Evolutionary conservation across 495 filamentous ascomycete genomes (phyloP), one percentile per base, ranked within the genome.

Genomic region (Gamarada debralockiae): DNA sequence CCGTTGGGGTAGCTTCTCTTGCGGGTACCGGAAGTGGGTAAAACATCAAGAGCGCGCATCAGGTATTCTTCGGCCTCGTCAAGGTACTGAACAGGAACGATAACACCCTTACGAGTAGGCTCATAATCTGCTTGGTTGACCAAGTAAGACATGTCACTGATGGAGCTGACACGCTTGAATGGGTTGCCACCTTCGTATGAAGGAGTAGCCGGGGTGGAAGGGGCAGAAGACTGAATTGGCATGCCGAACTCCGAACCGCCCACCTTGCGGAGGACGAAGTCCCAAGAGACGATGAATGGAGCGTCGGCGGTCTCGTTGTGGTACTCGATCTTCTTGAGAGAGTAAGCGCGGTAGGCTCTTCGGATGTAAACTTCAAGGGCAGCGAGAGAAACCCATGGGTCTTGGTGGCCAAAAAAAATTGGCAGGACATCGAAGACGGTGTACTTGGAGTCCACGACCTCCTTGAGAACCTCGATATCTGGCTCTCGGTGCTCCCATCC

Each of bases 401-500:
- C 93, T 46, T 86, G 77, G 66, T 98, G 89, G 37, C 83, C 86
- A 62, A 98, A 98, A 81, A 98, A 98, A 36, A 84, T 81, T 8
- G 92, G 86, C 50, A 98, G 70, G 5, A 98, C 93, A 67, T 98
- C 93, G 63, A 96, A 97, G 53, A 98, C 92, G 39, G 92, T 97
- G 72, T 90, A 97, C 73, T 93, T 93, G 29, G 93, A 97, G 71
- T 98, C 93, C 41, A 98, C 89, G 39, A 98, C 93, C 67, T 98
- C 93, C 73, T 95, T 93, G 67, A 98, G 81, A 61, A 92, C 75
- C 37, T 90, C 82, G 44, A 91, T 71, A 65, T 86, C 84, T 15
- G 93, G 93, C 64, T 96, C 89, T 57, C 95, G 82, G 71, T 98
- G 93, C 45, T 96, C 92, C 90, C 90, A 97, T 38, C 92, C 91